phyloP scores from a whole-genome alignment of 495 filamentous ascomycete species.

The Penicillium riverlandense region DNA sequence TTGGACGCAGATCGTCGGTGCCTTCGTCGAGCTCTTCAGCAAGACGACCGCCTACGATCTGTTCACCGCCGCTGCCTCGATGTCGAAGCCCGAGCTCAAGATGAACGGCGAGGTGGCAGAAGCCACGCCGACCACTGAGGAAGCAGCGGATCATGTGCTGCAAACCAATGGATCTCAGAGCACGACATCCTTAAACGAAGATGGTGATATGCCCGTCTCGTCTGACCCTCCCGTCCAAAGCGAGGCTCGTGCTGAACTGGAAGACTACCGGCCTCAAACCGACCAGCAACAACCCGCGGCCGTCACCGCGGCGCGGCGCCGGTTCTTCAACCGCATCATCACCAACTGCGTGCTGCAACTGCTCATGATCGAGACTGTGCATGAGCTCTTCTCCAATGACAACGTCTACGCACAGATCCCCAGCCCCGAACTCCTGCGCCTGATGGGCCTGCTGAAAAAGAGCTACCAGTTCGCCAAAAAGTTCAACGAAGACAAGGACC shows the following conservation, averaged over 20 bases:
- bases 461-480: conserved; percentile 91
- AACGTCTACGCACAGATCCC: conserved; percentile 91
- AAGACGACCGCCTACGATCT: conserved; percentile 90
- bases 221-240: conserved; percentile 21
- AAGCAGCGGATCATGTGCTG: conserved; percentile 40
- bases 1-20: conserved; percentile 88
- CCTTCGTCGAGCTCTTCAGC: conserved; percentile 92
- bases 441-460: conserved; percentile 92
- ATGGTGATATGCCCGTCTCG: conserved; percentile 16
- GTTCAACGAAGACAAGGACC: conserved; percentile 95
- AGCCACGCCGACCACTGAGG: no score
- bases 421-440: conserved; percentile 73
- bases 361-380: conserved; percentile 98
- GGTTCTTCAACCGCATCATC: conserved; percentile 99
- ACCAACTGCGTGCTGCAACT: conserved; percentile 97
- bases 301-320: conserved; percentile 85
- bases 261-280: conserved; percentile 74
- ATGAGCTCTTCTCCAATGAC: conserved; percentile 96
- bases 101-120: no score
- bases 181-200: conserved; percentile 29
- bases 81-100: conserved; percentile 18
- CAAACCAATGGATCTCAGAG: conserved; percentile 55
- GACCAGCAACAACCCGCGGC: conserved; percentile 72
- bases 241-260: conserved; percentile 50
- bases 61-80: conserved; percentile 74